Base-by-base conservation (phyloP, 2,329 filamentous ascomycete genomes). In the Alternaria longipes region DNA sequence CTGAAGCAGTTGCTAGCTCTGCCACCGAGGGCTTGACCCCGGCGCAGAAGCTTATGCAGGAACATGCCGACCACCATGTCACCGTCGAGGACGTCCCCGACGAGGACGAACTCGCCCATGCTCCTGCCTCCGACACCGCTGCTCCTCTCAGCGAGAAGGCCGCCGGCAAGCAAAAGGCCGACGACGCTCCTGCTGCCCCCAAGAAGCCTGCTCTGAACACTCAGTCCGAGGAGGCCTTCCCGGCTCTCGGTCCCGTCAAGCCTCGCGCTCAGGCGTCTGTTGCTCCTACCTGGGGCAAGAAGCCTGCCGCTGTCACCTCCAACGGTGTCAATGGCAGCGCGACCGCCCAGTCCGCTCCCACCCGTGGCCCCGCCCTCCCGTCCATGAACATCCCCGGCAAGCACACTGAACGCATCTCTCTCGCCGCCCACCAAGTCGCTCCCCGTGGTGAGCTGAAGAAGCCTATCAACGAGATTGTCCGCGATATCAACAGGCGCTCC, bases 401-500 rank as follows among this genome's bases (percentile, higher is more conserved):
- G 73, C 90, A 93, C 79, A 88, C 89, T 68, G 92, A 97, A 79
- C 86, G 87, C 40, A 88, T 96, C 66, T 85, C 87, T 26, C 86
- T 97, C 61, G 88, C 90, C 56, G 88, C 91, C 8, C 87, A 89
- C 46, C 90, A 95, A 76, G 87, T 98, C 76, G 86, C 92, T 47
- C 90, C 92, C 18, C 88, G 90, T 44, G 84, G 83, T 61, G 89
- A 97, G 78, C 83, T 97, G 73, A 96, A 91, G 84, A 92, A 92
- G 70, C 92, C 94, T 8, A 85, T 97, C 53, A 84, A 88, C 32
- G 94, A 98, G 68, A 90, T 95, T 67, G 84, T 97, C 74, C 91
- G 92, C 77, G 93, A 97, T 67, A 92, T 98, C 81, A 97, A 97
- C 82, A 92, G 91, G 81, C 92, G 91, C 75, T 97, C 92, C 62